Conservation (phyloP, 257 asterid genomes). For the Fraxinus americana region DNA sequence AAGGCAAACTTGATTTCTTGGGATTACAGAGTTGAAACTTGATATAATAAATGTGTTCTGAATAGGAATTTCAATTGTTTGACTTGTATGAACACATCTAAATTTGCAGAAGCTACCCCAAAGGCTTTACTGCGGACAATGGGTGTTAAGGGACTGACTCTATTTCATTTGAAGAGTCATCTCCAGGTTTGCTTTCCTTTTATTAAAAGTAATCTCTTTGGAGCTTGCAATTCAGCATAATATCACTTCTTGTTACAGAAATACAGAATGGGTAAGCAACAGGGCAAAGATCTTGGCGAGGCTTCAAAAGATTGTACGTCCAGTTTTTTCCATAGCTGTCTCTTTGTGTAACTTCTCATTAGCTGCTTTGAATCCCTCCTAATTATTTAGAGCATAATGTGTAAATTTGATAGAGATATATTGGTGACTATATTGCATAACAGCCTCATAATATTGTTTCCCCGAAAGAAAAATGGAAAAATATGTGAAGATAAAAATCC, state of each 20-base stretch:
- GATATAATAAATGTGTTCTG: slow-evolving; percentile 1
- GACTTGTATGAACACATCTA: slow-evolving; percentile 9
- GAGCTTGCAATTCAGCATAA: slow-evolving; percentile 14
- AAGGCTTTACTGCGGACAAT: slow-evolving; percentile 84
- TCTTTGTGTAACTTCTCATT: slow-evolving; percentile 10
- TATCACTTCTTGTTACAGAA: slow-evolving; percentile 54
- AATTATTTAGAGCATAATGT: slow-evolving; percentile 9
- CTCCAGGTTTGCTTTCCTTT: slow-evolving; percentile 56
- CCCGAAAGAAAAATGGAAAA: background rate
- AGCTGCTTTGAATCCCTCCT: background rate
- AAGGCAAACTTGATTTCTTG: background rate
- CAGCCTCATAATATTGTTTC: background rate
- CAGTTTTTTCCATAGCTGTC: slow-evolving; percentile 21
- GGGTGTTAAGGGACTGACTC: slow-evolving; percentile 92
- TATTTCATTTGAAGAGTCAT: slow-evolving; percentile 85
- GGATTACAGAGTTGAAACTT: slow-evolving; percentile 14
- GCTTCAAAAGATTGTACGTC: slow-evolving; percentile 75
- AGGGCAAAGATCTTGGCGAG: slow-evolving; percentile 75
- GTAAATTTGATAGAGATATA: slow-evolving; percentile 5
- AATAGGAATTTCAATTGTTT: slow-evolving; percentile 2
- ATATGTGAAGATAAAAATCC: background rate
- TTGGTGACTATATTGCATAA: background rate
- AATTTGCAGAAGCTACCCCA: slow-evolving; percentile 85
- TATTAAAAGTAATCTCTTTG: background rate
- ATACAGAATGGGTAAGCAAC: slow-evolving; percentile 84